phyloP scores from a whole-genome alignment of 2,329 filamentous ascomycete genomes.

The Nectriaceae sp. region DNA sequence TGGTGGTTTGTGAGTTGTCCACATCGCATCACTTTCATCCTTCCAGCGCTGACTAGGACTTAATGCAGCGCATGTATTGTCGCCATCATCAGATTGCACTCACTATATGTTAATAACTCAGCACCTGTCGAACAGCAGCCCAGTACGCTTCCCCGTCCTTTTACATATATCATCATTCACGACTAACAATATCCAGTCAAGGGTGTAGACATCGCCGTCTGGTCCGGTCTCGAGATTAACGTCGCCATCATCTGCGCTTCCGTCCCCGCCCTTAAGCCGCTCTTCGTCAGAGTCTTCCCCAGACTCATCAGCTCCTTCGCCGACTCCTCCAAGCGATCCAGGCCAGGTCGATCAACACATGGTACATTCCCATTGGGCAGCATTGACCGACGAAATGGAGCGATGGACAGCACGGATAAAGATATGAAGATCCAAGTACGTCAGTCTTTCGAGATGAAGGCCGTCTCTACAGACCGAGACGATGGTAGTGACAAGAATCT shows the following conservation, averaged over 20 bases:
- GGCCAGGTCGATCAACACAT: conserved; percentile 1
- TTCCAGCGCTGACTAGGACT: neutral
- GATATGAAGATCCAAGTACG: conserved; percentile 12
- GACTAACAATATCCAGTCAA: conserved; percentile 7
- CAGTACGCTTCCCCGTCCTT: neutral
- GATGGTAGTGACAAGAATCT: conserved; percentile 15
- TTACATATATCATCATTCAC: neutral
- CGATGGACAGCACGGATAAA: neutral
- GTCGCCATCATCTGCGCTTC: conserved; percentile 37
- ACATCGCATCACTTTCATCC: neutral
- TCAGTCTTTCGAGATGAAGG: conserved; percentile 20
- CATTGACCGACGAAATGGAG: conserved; percentile 1
- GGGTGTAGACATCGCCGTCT: conserved; percentile 27
- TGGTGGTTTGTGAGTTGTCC: conserved; percentile 37
- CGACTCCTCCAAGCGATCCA: conserved; percentile 8
- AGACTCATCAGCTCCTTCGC: conserved; percentile 13
- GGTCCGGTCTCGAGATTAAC: conserved; percentile 36
- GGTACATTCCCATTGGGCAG: conserved; percentile 3
- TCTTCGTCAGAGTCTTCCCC: conserved; percentile 28
- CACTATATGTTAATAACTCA: conserved; percentile 19
- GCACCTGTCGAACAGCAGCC: conserved; percentile 8
- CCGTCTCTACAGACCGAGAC: conserved; percentile 3
- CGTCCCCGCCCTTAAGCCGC: conserved; percentile 35
- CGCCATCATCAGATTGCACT: conserved; percentile 25
- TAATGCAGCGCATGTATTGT: conserved; percentile 21